Conservation (phyloP, 768 basidiomycete species). For the Rhizopogon roseolus region DNA sequence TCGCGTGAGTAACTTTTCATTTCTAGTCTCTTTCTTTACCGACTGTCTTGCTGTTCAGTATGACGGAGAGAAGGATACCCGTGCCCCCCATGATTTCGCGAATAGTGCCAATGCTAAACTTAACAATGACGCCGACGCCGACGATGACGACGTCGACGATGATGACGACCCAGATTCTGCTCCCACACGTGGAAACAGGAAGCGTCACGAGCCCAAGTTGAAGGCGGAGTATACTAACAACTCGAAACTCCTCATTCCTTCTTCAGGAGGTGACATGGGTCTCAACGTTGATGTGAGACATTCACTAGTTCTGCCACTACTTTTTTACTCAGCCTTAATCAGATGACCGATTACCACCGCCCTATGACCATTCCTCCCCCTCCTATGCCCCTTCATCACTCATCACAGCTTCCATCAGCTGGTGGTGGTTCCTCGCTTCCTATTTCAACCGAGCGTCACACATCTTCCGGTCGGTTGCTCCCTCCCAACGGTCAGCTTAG, state of each 20-base stretch:
- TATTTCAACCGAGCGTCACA: conserved; percentile 28
- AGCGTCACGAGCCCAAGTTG: conserved; percentile 20
- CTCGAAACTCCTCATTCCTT: conserved; percentile 13
- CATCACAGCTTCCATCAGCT: conserved; percentile 18
- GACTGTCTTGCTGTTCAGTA: conserved; percentile 28
- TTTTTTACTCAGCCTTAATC: conserved; percentile 2
- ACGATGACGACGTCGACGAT: conserved; percentile 34
- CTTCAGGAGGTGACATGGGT: conserved; percentile 13
- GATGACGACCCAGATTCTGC: conserved; percentile 30
- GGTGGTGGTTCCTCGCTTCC: conserved; percentile 23
- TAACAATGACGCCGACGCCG: conserved; percentile 19
- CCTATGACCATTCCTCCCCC: conserved; percentile 29
- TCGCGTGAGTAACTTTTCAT: conserved; percentile 31
- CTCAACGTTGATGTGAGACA: conserved; percentile 20
- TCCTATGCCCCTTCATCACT: conserved; percentile 26
- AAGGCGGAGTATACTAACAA: conserved; percentile 23
- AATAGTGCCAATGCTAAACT: conserved; percentile 27
- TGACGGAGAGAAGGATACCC: conserved; percentile 46
- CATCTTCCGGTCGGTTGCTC: conserved; percentile 25
- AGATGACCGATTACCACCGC: conserved; percentile 28
- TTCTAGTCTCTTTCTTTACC: background rate
- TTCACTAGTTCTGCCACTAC: background rate
- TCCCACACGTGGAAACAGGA: conserved; percentile 14
- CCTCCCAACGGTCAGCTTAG: conserved; percentile 19
- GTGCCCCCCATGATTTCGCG: conserved; percentile 44